phyloP scores from a whole-genome alignment of 441 rosid genomes.

The Brassica balearica region DNA sequence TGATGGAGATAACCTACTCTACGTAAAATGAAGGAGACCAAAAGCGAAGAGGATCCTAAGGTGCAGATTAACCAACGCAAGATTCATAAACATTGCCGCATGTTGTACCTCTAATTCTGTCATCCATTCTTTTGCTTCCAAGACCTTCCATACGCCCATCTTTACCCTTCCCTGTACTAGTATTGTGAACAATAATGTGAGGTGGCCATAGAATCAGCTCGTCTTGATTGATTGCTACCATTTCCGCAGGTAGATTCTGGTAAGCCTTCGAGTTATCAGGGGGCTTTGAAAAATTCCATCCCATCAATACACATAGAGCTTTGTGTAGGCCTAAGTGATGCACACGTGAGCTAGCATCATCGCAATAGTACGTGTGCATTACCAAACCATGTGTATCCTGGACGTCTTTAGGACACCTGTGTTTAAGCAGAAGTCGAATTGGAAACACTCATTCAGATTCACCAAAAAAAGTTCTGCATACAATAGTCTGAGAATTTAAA shows the following conservation, averaged over 20 bases:
- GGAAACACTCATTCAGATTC: conserved; percentile 62
- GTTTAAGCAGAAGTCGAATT: conserved; percentile 72
- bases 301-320: conserved; percentile 96
- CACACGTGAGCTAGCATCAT: conserved; percentile 76
- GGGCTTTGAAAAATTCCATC: conserved; percentile 88
- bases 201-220: conserved; percentile 99
- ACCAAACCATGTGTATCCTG: conserved; percentile 92
- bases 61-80: conserved; percentile 14
- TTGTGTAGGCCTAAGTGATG: conserved; percentile 98
- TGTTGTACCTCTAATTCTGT: conserved; percentile 85
- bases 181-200: conserved; percentile 87
- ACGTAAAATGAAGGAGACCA: neutral
- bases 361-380: conserved; percentile 91
- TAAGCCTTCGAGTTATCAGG: conserved; percentile 92
- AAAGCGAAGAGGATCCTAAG: conserved; percentile 19
- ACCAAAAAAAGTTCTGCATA: conserved; percentile 41
- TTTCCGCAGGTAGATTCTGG: conserved; percentile 77
- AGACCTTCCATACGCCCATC: conserved; percentile 98
- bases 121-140: conserved; percentile 98
- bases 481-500: conserved; percentile 47
- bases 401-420: conserved; percentile 94
- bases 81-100: conserved; percentile 32
- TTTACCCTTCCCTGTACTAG: conserved; percentile 90
- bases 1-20: conserved; percentile 29
- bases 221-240: conserved; percentile 83